Percentiles rank a stretch among this genome's conserved stretches.
Evolutionary conservation across 208 protist genomes (phyloP).

Genomic region (Acanthamoeba sp.): DNA sequence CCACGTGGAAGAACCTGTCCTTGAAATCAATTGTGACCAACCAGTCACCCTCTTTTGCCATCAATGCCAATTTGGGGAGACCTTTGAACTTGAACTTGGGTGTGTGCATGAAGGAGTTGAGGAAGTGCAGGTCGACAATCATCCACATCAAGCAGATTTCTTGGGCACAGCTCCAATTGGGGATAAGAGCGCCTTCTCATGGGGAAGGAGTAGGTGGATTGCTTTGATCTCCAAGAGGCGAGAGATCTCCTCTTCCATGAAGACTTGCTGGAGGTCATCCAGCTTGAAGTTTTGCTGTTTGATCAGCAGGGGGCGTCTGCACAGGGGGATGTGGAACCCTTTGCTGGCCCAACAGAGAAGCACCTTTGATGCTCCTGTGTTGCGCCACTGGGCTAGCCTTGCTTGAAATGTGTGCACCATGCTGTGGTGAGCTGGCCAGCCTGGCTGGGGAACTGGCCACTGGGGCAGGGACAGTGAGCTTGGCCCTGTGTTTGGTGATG

Average conservation of each 20-base stretch:
- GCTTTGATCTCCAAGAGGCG: neutral
- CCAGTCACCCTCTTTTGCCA: neutral
- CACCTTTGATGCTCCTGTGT: neutral
- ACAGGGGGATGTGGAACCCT: neutral
- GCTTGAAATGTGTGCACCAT: neutral
- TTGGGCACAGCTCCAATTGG: neutral
- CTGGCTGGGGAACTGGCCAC: no score
- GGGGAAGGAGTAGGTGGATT: neutral
- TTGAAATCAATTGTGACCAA: neutral
- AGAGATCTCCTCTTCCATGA: neutral
- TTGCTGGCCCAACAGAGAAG: neutral
- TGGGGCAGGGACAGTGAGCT: neutral
- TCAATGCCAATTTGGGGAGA: neutral
- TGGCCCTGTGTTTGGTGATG: neutral
- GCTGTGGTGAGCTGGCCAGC: no score
- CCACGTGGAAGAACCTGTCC: neutral
- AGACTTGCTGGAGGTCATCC: neutral
- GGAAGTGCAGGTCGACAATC: neutral
- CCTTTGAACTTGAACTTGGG: slow-evolving; percentile 2
- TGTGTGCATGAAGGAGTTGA: neutral
- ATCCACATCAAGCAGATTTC: neutral
- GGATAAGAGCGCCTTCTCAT: neutral
- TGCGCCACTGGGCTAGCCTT: neutral
- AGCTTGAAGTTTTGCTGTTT: neutral
- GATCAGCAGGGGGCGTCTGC: neutral